Base-by-base conservation (phyloP, 2,329 filamentous ascomycete species). In the Xylaria sp. region DNA sequence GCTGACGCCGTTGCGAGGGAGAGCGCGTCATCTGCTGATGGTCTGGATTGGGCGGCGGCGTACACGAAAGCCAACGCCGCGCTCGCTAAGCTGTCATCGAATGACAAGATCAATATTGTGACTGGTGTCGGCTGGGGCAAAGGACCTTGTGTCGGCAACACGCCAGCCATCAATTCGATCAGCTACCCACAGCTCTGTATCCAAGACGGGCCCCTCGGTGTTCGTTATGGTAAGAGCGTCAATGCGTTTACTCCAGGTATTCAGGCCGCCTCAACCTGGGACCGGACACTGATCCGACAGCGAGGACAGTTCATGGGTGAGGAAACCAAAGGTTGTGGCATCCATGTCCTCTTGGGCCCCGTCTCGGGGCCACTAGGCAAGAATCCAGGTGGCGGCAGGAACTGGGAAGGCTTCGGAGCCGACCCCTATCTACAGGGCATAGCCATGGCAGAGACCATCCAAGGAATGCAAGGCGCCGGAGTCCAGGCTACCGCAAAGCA, bases 161-260 rank as follows among this genome's bases (percentile, higher is more conserved):
- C 87, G 18, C 81, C 83, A 6, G 81, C 88, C 32, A 84, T 88
- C 25, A 78, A 81, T 36, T 81, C 83, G 15, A 86, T 88, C 70
- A 84, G 85, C 66, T 94, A 93, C 74, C 93, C 92, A 0, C 85
- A 87, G 56, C 82, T 95, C 36, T 96, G 92, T 79, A 82, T 96
- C 32, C 92, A 96, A 75, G 93, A 97, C 75, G 92, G 92, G 0
- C 93, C 93, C 0, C 81, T 94, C 2, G 93, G 93, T 1, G 82
- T 97, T 30, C 87, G 93, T 18, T 93, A 89, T 76, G 88, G 87
- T 32, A 87, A 90, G 61, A 87, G 90, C 73, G 87, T 88, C 59
- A 94, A 91, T 12, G 91, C 92, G 0, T 96, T 94, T 76, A 91
- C 93, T 0, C 92, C 93, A 0, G 93, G 91, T 0, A 88, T 97